These are phyloP conservation scores for Trametes sanguinea DNA, from an alignment of 768 basidiomycete species.

Conservation along the genomic window DNA sequence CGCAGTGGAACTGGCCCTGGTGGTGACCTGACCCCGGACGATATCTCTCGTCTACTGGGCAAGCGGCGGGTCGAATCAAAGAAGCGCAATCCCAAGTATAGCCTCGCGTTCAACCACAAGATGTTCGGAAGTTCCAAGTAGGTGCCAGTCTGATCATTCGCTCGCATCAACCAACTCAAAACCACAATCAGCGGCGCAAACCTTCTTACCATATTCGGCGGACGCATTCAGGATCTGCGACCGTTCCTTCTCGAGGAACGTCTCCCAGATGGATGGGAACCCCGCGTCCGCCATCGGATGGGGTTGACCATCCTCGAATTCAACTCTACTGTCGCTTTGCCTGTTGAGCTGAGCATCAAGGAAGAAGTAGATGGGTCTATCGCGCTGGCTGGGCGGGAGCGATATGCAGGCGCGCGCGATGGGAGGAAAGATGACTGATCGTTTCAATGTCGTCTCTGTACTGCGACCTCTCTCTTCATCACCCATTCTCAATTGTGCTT, in stretches of 20 bases:
- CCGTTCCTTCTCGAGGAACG: slow-evolving; percentile 67
- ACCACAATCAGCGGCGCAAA: slow-evolving; percentile 47
- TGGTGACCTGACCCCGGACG: slow-evolving; percentile 51
- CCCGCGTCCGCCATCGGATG: slow-evolving; percentile 50
- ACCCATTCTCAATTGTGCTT: too few relatives aligned
- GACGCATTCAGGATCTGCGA: slow-evolving; percentile 55
- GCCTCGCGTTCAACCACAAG: slow-evolving; percentile 51
- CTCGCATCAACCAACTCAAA: neutral
- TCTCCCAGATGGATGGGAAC: slow-evolving; percentile 71
- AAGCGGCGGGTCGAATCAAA: slow-evolving; percentile 63
- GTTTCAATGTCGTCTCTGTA: too few relatives aligned
- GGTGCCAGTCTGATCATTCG: slow-evolving; percentile 26
- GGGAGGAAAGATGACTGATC: neutral
- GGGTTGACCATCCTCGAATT: slow-evolving; percentile 63
- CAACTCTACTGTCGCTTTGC: slow-evolving; percentile 41
- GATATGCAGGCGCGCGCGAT: neutral
- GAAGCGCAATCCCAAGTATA: slow-evolving; percentile 56
- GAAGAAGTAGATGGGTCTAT: slow-evolving; percentile 29
- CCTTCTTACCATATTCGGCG: slow-evolving; percentile 68
- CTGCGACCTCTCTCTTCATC: too few relatives aligned
- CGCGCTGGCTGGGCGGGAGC: neutral
- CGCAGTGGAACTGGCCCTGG: slow-evolving; percentile 57
- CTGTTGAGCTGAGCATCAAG: slow-evolving; percentile 35
- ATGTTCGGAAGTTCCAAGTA: slow-evolving; percentile 71
- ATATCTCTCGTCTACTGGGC: slow-evolving; percentile 57